Evolutionary conservation across 2,329 filamentous ascomycete species (phyloP).

Genomic region (Colletotrichum truncatum): DNA sequence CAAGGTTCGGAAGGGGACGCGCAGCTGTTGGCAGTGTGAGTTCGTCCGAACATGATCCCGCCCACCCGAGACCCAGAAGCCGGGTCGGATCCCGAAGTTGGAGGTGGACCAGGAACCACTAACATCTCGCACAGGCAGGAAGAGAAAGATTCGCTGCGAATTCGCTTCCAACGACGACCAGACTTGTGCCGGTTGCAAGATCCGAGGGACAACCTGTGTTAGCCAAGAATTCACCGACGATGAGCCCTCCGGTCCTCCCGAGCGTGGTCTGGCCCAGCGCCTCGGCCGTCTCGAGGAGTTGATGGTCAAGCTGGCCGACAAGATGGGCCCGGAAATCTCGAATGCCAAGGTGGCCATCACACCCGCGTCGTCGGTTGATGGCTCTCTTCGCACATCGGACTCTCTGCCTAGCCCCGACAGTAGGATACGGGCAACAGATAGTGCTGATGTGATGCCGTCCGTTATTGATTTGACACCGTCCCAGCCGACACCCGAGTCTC

Average conservation of each 20-base stretch:
- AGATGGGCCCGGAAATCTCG: not conserved
- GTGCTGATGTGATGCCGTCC: slow-evolving; percentile 30
- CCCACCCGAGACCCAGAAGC: not conserved
- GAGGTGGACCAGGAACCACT: not conserved
- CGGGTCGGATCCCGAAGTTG: not conserved
- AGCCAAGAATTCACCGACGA: slow-evolving; percentile 57
- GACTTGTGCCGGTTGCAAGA: slow-evolving; percentile 55
- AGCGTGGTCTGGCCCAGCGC: slow-evolving; percentile 51
- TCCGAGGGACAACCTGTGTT: slow-evolving; percentile 53
- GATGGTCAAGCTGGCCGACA: slow-evolving; percentile 52
- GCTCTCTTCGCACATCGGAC: slow-evolving; percentile 47
- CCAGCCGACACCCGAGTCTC: not conserved
- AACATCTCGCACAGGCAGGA: slow-evolving; percentile 30
- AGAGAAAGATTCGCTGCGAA: slow-evolving; percentile 61
- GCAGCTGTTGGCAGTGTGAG: slow-evolving; percentile 68
- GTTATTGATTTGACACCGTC: not conserved
- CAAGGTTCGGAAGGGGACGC: slow-evolving; percentile 63
- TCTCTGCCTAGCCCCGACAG: slow-evolving; percentile 37
- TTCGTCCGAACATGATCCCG: slow-evolving; percentile 12
- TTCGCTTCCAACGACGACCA: slow-evolving; percentile 47
- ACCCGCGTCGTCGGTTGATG: slow-evolving; percentile 37
- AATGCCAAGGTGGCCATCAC: slow-evolving; percentile 11
- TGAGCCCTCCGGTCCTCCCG: slow-evolving; percentile 35
- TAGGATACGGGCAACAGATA: slow-evolving; percentile 22
- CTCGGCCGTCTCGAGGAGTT: slow-evolving; percentile 56